Evolutionary conservation across 179 eudicot genomes (phyloP).

Genomic region (Beta macrorhiza): DNA sequence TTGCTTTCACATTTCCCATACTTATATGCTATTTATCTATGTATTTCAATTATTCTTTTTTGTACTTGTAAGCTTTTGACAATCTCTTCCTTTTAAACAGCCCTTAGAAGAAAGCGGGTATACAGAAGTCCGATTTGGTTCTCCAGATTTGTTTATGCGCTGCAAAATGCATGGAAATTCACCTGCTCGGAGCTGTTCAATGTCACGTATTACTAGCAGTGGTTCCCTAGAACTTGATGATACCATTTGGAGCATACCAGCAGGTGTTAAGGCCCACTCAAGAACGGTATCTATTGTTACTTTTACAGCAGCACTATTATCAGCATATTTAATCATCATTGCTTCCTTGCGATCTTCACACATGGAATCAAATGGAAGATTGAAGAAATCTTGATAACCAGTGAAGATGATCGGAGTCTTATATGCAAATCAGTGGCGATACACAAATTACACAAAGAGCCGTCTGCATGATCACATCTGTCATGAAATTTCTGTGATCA

Average conservation of each 20-base stretch:
- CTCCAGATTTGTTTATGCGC: constrained; percentile 58
- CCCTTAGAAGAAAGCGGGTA: constrained; percentile 58
- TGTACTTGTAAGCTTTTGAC: not conserved
- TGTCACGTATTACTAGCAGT: constrained; percentile 22
- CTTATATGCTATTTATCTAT: not conserved
- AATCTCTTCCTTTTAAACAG: constrained; percentile 39
- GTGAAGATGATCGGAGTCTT: not conserved
- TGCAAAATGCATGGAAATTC: constrained; percentile 35
- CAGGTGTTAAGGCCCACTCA: constrained; percentile 61
- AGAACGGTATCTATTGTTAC: constrained; percentile 60
- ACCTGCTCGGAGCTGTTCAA: constrained; percentile 36
- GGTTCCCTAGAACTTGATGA: constrained; percentile 23
- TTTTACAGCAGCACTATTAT: constrained; percentile 54
- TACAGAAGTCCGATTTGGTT: constrained; percentile 52
- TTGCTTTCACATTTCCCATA: not conserved
- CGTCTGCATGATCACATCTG: not conserved
- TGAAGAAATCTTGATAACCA: constrained; percentile 33
- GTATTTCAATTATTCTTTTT: not conserved
- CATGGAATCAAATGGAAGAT: constrained; percentile 9
- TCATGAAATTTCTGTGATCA: not conserved
- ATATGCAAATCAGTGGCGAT: not conserved
- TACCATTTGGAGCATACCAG: constrained; percentile 71
- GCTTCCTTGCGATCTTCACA: constrained; percentile 44
- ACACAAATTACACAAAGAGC: not conserved
- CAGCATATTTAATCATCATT: constrained; percentile 50